Base-by-base conservation (phyloP, 2,329 filamentous ascomycete genomes). In the Hypoxylon sp. region DNA sequence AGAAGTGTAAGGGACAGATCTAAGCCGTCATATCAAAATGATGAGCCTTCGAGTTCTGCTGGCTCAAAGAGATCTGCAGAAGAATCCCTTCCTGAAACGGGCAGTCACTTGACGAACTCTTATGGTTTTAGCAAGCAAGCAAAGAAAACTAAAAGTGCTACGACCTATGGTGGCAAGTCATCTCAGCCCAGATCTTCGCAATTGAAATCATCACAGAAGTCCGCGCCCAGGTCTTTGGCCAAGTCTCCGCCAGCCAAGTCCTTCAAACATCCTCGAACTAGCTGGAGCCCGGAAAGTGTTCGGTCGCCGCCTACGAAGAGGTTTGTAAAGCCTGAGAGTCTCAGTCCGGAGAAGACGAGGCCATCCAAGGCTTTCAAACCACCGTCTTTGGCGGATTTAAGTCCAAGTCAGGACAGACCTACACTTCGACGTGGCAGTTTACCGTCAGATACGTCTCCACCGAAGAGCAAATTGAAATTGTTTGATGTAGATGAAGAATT, bases 51-150 rank as follows among this genome's bases (percentile, higher is more conserved):
- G 1, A 70, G 73, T 58, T 66, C 70, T 14, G 65, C 67, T 25
- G 63, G 69, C 34, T 75, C 73, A 13, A 76, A 75, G 60, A 73
- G 74, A 55, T 63, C 63, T 46, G 68, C 69, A 25, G 67, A 71
- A 30, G 70, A 72, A 52, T 19, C 58, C 5, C 17, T 25, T 32
- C 11, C 62, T 25, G 45, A 60, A 14, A 46, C n/a, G 14, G 25
- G 30, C 21, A 69, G 49, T 28, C 68, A 74, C 34, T 30, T 75
- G 1, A 63, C 41, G 25, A 62, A 68, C 48, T 25, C 46, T 46
- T 52, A 48, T 23, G 70, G 70, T n/a, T 68, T 71, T 21, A 1
- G 21, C 43, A 65, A 58, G 34, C 59, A 55, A 9, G 46, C 41
- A 4, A 55, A 66, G 50, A 19, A 52, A 46, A 32, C 48, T 52